These are phyloP conservation scores for Fraxinus xanthoxyloides DNA, from an alignment of 305 asterid species.

Conservation along the genomic window DNA sequence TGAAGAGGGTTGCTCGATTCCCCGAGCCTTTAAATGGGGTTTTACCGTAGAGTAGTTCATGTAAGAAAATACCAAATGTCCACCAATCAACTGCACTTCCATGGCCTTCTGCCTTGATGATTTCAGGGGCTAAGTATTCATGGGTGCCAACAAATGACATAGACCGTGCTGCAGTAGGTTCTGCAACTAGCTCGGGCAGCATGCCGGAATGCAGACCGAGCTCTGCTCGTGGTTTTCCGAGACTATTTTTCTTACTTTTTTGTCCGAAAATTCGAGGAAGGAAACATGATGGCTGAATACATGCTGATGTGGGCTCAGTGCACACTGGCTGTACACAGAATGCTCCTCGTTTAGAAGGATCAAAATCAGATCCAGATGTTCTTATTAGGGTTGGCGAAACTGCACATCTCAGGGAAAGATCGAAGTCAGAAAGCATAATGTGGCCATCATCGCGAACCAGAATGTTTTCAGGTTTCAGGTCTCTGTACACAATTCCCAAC, in stretches of 20 bases:
- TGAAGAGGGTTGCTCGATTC: constrained; percentile 86
- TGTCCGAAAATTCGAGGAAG: constrained; percentile 75
- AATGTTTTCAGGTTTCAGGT: constrained; percentile 92
- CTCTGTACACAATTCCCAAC: constrained; percentile 95
- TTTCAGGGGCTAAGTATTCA: constrained; percentile 89
- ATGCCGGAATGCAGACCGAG: constrained; percentile 34
- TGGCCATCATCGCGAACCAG: constrained; percentile 98
- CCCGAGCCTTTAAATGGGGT: constrained; percentile 95
- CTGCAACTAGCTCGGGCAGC: constrained; percentile 88
- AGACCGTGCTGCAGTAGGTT: constrained; percentile 87
- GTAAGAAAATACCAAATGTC: constrained; percentile 91
- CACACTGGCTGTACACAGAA: constrained; percentile 89
- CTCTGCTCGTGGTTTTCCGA: constrained; percentile 52
- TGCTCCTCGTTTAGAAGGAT: constrained; percentile 57
- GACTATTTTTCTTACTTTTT: constrained; percentile 50
- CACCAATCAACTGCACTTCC: constrained; percentile 99
- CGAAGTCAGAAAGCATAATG: constrained; percentile 96
- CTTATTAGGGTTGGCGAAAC: constrained; percentile 90
- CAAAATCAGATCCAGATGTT: constrained; percentile 48
- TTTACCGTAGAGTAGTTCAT: constrained; percentile 82
- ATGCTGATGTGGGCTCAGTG: constrained; percentile 68
- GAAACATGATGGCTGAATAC: constrained; percentile 92
- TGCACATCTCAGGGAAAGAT: constrained; percentile 83
- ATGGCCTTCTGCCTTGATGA: constrained; percentile 97
- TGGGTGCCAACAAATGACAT: constrained; percentile 98